Evolutionary conservation across 345 rosid genomes (phyloP).

Genomic region (Anacardium occidentale): DNA sequence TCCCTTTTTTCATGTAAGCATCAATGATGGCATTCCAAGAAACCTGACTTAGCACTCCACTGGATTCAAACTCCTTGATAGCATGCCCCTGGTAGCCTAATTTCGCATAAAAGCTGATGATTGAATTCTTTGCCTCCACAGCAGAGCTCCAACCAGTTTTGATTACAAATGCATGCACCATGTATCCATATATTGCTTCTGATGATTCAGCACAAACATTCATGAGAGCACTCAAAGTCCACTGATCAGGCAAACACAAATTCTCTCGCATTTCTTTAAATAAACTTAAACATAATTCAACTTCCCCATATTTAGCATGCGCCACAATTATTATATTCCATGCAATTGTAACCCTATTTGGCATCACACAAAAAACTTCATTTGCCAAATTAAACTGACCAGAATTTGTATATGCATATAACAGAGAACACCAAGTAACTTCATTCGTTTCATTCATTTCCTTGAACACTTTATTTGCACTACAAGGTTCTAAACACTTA

Average conservation of each 20-base stretch:
- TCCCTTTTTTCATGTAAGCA: conserved; percentile 63
- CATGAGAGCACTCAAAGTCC: conserved; percentile 70
- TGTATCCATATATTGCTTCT: conserved; percentile 39
- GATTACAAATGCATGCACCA: conserved; percentile 52
- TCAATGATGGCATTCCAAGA: conserved; percentile 77
- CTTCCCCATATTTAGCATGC: conserved; percentile 48
- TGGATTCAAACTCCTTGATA: conserved; percentile 49
- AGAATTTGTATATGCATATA: conserved; percentile 55
- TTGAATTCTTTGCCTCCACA: conserved; percentile 57
- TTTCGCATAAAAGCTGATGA: conserved; percentile 68
- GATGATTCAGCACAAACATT: conserved; percentile 50
- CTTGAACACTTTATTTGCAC: conserved; percentile 58
- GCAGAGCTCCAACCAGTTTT: conserved; percentile 78
- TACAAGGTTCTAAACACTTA: conserved; percentile 48
- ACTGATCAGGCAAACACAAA: conserved; percentile 58
- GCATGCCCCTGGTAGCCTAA: conserved; percentile 48
- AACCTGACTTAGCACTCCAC: conserved; percentile 43
- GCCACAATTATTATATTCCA: conserved; percentile 81
- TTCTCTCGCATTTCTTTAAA: conserved; percentile 50
- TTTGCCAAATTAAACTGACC: conserved; percentile 37
- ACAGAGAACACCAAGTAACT: conserved; percentile 82
- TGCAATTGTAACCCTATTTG: conserved; percentile 46
- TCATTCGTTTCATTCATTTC: conserved; percentile 54
- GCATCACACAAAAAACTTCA: conserved; percentile 52
- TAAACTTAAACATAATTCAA: conserved; percentile 46